phyloP scores from a whole-genome alignment of 305 asterid genomes.

The Rubia tinctorum region DNA sequence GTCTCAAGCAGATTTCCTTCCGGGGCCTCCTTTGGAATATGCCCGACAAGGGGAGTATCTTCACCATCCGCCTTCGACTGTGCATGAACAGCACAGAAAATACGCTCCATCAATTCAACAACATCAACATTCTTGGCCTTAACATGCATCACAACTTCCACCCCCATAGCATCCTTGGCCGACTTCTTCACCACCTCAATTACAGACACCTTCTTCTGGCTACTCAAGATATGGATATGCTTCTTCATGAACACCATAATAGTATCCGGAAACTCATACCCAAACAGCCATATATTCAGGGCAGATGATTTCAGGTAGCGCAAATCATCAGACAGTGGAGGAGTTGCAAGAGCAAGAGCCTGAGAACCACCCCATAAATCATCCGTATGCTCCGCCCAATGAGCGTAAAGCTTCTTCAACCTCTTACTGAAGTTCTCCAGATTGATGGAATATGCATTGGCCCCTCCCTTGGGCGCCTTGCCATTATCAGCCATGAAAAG shows the following conservation, averaged over 20 bases:
- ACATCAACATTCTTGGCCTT: conserved; percentile 60
- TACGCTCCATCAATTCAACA: conserved; percentile 38
- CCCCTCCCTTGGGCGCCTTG: conserved; percentile 25
- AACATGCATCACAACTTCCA: conserved; percentile 48
- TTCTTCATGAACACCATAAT: conserved; percentile 60
- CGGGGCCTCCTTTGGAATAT: conserved; percentile 57
- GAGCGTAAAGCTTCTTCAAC: conserved; percentile 44
- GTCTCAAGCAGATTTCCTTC: conserved; percentile 55
- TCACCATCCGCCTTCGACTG: conserved; percentile 31
- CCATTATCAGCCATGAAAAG: conserved; percentile 23
- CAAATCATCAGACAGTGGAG: conserved; percentile 63
- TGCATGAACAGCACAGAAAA: conserved; percentile 35
- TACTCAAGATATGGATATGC: conserved; percentile 58
- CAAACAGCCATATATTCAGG: conserved; percentile 68
- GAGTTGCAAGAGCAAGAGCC: conserved; percentile 54
- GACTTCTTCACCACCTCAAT: conserved; percentile 48
- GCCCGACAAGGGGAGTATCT: conserved; percentile 39
- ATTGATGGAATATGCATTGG: conserved; percentile 41
- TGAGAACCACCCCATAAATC: conserved; percentile 58
- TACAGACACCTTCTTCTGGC: conserved; percentile 66
- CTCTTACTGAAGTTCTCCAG: conserved; percentile 42
- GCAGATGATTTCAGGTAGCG: conserved; percentile 73
- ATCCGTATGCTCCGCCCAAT: conserved; percentile 47
- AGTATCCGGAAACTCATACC: conserved; percentile 80
- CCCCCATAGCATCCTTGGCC: conserved; percentile 44